Evolutionary conservation across 345 rosid species (phyloP).

Genomic region (Nephelium lappaceum): DNA sequence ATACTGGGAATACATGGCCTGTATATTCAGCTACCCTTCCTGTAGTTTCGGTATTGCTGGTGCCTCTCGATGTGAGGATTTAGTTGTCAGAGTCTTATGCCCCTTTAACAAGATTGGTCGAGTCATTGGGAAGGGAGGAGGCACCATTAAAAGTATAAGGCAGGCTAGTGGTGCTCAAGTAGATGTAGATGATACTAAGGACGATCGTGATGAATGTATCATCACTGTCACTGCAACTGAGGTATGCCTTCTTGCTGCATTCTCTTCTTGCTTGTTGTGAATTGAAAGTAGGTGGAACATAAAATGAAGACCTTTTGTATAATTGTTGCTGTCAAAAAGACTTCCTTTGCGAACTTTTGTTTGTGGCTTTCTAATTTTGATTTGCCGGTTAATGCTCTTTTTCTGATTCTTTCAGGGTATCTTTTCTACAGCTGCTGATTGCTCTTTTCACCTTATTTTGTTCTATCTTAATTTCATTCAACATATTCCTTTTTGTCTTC

Average conservation of each 20-base stretch:
- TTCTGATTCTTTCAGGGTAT: no score
- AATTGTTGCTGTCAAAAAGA: background rate
- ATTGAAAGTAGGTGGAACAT: slow-evolving; percentile 1
- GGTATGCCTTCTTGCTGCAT: slow-evolving; percentile 35
- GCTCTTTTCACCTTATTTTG: background rate
- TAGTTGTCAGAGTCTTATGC: slow-evolving; percentile 69
- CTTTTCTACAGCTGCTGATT: no score
- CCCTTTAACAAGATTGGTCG: slow-evolving; percentile 87
- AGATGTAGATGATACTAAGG: slow-evolving; percentile 82
- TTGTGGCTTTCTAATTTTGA: background rate
- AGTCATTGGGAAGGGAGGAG: slow-evolving; percentile 94
- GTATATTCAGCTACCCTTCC: slow-evolving; percentile 75
- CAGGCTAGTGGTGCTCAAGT: slow-evolving; percentile 85
- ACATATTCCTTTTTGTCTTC: background rate
- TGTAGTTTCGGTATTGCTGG: slow-evolving; percentile 57
- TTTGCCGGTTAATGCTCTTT: no score
- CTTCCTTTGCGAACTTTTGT: background rate
- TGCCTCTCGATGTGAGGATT: slow-evolving; percentile 63
- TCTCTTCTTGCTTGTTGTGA: background rate
- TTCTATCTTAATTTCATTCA: background rate
- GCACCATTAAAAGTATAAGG: slow-evolving; percentile 86
- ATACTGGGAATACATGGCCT: slow-evolving; percentile 68
- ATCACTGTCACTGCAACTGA: slow-evolving; percentile 70
- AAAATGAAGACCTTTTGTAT: background rate
- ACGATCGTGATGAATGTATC: slow-evolving; percentile 68